phyloP scores from a whole-genome alignment of 371 early-diverging fungal species.

The Apophysomyces elegans region DNA sequence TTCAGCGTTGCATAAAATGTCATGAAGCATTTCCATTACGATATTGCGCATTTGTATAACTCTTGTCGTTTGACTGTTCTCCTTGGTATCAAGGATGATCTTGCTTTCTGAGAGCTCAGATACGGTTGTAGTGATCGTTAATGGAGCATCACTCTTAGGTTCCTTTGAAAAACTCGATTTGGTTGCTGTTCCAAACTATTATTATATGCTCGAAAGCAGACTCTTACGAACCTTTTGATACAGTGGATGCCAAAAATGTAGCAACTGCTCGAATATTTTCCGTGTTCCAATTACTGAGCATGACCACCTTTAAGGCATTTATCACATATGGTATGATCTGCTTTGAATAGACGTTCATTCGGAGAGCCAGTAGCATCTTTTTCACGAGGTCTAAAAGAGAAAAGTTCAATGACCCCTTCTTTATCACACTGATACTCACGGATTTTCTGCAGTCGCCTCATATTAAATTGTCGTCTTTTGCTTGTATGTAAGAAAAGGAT shows the following conservation, averaged over 20 bases:
- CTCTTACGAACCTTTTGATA: slow-evolving; percentile 56
- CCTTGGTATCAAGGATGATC: slow-evolving; percentile 49
- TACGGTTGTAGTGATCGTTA: slow-evolving; percentile 2
- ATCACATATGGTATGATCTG: slow-evolving; percentile 61
- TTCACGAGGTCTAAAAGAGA: slow-evolving; percentile 58
- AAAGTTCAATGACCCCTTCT: slow-evolving; percentile 12
- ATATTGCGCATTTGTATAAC: slow-evolving; percentile 65
- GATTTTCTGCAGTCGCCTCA: slow-evolving; percentile 63
- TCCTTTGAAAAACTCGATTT: neutral
- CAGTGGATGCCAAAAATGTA: slow-evolving; percentile 70
- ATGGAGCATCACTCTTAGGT: slow-evolving; percentile 6
- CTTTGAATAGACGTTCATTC: slow-evolving; percentile 62
- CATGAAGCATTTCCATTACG: slow-evolving; percentile 74
- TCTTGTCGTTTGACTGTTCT: slow-evolving; percentile 34
- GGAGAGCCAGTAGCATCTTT: slow-evolving; percentile 64
- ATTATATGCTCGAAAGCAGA: neutral
- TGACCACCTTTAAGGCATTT: slow-evolving; percentile 59
- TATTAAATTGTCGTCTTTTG: slow-evolving; percentile 59
- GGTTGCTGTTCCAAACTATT: neutral
- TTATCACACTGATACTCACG: slow-evolving; percentile 45
- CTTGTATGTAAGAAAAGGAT: slow-evolving; percentile 66
- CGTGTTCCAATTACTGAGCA: slow-evolving; percentile 62
- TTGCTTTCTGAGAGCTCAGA: neutral
- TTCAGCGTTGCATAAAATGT: slow-evolving; percentile 62
- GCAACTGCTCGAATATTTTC: slow-evolving; percentile 71